Evolutionary conservation across 2,329 filamentous ascomycete genomes (phyloP).

Genomic region (Zopfia rhizophila): DNA sequence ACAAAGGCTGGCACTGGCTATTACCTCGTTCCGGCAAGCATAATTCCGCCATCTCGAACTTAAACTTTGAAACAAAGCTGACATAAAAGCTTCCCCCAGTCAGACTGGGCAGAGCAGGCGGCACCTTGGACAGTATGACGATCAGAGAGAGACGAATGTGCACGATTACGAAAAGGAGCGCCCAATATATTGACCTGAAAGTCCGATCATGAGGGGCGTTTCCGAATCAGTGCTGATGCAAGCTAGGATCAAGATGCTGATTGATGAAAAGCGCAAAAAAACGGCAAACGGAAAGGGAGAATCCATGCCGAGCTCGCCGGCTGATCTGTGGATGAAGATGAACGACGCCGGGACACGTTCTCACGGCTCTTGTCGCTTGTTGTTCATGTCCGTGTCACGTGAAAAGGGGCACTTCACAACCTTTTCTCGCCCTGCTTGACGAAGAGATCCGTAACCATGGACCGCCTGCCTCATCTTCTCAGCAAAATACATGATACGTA

Average conservation of each 20-base stretch:
- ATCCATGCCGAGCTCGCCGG: constrained; percentile 38
- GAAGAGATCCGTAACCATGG: constrained; percentile 22
- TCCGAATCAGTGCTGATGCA: constrained; percentile 30
- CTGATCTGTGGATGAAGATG: constrained; percentile 38
- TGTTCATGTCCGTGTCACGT: constrained; percentile 42
- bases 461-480: constrained; percentile 19
- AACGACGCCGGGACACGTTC: background rate
- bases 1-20: constrained; percentile 9
- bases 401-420: constrained; percentile 36
- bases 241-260: constrained; percentile 23
- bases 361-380: no score
- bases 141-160: constrained; percentile 25
- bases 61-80: constrained; percentile 6
- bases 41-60: constrained; percentile 11
- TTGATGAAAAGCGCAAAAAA: constrained; percentile 35
- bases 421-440: constrained; percentile 7
- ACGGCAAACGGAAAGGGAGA: no score
- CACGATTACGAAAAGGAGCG: constrained; percentile 31
- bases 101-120: background rate
- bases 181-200: constrained; percentile 33
- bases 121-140: constrained; percentile 20
- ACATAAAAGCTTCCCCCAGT: background rate
- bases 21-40: constrained; percentile 16
- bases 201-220: constrained; percentile 29
- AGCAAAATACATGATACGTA: constrained; percentile 26